phyloP scores from a whole-genome alignment of 1,284 basidiomycete species.

The Malassezia sp. region DNA sequence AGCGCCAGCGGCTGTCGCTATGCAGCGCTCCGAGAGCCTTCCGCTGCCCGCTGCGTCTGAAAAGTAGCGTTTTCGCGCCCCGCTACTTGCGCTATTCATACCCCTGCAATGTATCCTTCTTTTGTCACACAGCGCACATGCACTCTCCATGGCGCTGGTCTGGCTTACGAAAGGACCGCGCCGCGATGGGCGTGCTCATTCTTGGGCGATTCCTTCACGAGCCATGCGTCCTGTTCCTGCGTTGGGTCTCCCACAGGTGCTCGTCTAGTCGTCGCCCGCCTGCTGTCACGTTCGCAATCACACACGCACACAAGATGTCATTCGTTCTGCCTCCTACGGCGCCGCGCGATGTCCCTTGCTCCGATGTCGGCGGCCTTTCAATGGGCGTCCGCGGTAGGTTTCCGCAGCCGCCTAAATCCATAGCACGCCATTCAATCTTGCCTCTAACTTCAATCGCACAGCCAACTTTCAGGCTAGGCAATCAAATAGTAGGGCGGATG shows the following conservation, averaged over 20 bases:
- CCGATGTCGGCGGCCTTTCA: conserved; percentile 16
- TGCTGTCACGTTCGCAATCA: background rate
- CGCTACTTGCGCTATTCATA: background rate
- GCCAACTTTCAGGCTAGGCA: conserved; percentile 28
- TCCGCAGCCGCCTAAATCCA: conserved; percentile 16
- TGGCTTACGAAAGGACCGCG: conserved; percentile 8
- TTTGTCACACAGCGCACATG: background rate
- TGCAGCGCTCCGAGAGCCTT: no score
- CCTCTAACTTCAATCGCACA: conserved; percentile 38
- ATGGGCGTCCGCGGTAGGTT: conserved; percentile 11
- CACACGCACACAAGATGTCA: background rate
- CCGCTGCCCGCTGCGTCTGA: no score
- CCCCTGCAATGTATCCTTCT: conserved; percentile 3
- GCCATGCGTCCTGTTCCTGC: no score
- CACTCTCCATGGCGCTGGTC: background rate
- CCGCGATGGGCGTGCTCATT: no score
- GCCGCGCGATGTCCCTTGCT: background rate
- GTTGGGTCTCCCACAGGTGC: no score
- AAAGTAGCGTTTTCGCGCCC: no score
- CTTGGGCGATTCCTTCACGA: conserved; percentile 15
- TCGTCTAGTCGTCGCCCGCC: conserved; percentile 10
- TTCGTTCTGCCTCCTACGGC: background rate
- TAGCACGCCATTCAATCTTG: conserved; percentile 20
- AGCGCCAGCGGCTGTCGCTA: no score
- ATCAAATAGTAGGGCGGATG: conserved; percentile 37